Percentiles rank a stretch among this genome's conserved stretches.
phyloP scores from a whole-genome alignment of 768 basidiomycete species.

The Mycena rosella region DNA sequence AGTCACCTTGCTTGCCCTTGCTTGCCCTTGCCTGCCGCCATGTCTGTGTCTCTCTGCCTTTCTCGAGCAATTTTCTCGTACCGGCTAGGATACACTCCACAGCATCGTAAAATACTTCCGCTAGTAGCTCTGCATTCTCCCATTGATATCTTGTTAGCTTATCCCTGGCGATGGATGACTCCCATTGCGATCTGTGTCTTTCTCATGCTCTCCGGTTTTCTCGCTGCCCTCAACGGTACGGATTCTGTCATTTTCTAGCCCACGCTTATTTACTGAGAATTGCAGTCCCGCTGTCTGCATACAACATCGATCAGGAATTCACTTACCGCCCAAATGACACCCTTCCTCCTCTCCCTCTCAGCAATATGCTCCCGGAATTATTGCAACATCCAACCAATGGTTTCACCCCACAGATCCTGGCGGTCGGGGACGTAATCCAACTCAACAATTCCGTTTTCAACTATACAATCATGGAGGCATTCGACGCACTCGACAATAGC shows the following conservation, averaged over 20 bases:
- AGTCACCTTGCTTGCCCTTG: too few species aligned
- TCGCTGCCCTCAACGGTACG: slow-evolving; percentile 11
- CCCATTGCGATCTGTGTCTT: neutral
- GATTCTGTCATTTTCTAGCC: neutral
- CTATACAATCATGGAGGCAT: neutral
- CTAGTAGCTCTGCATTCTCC: too few species aligned
- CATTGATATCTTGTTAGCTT: too few species aligned
- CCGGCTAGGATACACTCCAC: slow-evolving; percentile 9
- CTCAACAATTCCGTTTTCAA: neutral
- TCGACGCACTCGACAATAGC: too few species aligned
- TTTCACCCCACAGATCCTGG: neutral
- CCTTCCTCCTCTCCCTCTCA: neutral
- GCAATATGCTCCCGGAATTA: neutral
- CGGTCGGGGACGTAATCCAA: neutral
- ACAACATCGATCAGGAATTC: neutral
- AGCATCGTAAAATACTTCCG: neutral
- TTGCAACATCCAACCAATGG: neutral
- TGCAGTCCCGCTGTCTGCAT: neutral
- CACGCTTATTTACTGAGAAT: neutral
- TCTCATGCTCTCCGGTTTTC: neutral
- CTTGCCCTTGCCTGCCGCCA: too few species aligned
- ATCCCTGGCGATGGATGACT: slow-evolving; percentile 24
- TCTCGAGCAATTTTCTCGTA: neutral
- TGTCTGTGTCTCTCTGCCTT: too few species aligned
- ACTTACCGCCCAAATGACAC: neutral